Conservation (phyloP, 306 rosid species). For the Prunus kanzakura region DNA sequence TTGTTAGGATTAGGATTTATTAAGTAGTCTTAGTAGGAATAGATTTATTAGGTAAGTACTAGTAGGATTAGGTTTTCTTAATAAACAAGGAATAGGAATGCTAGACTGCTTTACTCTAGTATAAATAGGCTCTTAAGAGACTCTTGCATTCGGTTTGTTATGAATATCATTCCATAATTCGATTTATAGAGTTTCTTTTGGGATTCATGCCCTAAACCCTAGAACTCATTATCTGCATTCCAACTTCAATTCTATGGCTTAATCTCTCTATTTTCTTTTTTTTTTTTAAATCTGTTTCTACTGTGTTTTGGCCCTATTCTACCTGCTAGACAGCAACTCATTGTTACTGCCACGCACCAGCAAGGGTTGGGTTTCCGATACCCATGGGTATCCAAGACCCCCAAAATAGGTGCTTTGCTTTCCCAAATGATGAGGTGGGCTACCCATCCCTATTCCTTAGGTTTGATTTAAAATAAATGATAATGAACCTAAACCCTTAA, state of each 20-base stretch:
- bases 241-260: neutral
- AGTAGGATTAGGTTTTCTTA: neutral
- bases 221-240: neutral
- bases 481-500: too few species aligned
- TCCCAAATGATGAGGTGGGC: too few species aligned
- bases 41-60: neutral
- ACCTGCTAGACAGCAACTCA: neutral
- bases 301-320: neutral
- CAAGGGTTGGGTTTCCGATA: too few species aligned
- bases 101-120: neutral
- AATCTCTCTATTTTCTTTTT: neutral
- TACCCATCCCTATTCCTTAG: too few species aligned
- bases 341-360: too few species aligned
- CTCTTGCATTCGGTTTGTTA: neutral
- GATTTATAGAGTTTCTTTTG: neutral
- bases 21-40: neutral
- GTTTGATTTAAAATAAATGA: too few species aligned
- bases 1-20: neutral
- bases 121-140: neutral
- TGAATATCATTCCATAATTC: neutral
- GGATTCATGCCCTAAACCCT: neutral
- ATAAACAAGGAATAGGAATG: neutral
- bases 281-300: neutral
- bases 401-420: too few species aligned
- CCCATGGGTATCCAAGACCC: too few species aligned